phyloP scores from a whole-genome alignment of 345 rosid species.

The Crucihimalaya himalaica region DNA sequence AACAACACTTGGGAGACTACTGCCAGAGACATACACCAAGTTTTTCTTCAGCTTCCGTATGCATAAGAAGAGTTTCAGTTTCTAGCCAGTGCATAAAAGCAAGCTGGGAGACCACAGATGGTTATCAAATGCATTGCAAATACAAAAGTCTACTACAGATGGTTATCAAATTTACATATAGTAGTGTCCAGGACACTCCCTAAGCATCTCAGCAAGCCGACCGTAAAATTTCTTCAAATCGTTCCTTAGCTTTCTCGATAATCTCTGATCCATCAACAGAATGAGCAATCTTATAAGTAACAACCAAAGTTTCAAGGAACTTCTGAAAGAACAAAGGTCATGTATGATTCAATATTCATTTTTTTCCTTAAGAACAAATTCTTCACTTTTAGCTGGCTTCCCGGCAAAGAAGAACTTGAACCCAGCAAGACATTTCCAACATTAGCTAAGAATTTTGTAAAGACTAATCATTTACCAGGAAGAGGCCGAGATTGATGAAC shows the following conservation, averaged over 20 bases:
- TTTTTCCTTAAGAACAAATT: not conserved
- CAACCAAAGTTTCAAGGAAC: not conserved
- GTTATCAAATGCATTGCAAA: not conserved
- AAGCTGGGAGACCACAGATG: slow-evolving; percentile 72
- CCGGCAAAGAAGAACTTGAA: not conserved
- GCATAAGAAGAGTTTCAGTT: slow-evolving; percentile 75
- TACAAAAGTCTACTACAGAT: not conserved
- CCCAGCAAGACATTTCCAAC: not conserved
- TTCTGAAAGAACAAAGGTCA: not conserved
- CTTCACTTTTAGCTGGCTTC: not conserved
- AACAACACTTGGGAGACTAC: not conserved
- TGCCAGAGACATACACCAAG: slow-evolving; percentile 67
- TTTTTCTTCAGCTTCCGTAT: slow-evolving; percentile 66
- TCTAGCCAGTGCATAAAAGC: slow-evolving; percentile 93
- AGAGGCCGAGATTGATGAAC: slow-evolving; percentile 88
- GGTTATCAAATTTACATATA: slow-evolving; percentile 52
- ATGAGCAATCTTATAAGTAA: not conserved
- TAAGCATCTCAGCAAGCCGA: slow-evolving; percentile 58
- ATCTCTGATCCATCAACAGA: slow-evolving; percentile 54
- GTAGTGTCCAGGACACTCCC: slow-evolving; percentile 72
- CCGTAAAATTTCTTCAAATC: slow-evolving; percentile 59
- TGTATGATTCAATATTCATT: not conserved
- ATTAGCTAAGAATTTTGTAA: slow-evolving; percentile 17
- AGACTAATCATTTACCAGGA: slow-evolving; percentile 54
- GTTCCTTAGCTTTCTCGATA: slow-evolving; percentile 61